A percentile compares a stretch with the other conserved stretches of the same genome.
phyloP scores from a whole-genome alignment of 2,329 filamentous ascomycete species.

The Ambrosiella cleistominuta region DNA sequence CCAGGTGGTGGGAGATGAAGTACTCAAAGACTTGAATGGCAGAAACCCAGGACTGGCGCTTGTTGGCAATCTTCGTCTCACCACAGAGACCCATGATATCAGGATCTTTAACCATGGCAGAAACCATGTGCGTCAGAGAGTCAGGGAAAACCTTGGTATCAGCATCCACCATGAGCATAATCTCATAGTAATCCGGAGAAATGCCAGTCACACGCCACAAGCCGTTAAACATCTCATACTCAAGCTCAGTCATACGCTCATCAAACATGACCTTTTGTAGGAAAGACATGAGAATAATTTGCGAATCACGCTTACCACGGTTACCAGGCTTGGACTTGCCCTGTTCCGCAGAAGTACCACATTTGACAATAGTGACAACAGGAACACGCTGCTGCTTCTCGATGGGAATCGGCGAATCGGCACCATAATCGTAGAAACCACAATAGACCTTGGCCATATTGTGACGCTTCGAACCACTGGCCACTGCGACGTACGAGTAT shows the following conservation, averaged over 20 bases:
- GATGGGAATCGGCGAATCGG: conserved; percentile 55
- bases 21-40: conserved; percentile 99
- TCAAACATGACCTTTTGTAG: conserved; percentile 99
- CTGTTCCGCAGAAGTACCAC: conserved; percentile 76
- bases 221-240: conserved; percentile 99
- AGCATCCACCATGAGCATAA: conserved; percentile 96
- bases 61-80: conserved; percentile 99
- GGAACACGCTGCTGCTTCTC: conserved; percentile 93
- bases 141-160: conserved; percentile 99
- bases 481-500: conserved; percentile 92
- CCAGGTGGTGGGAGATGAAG: conserved; percentile 93
- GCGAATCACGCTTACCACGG: conserved; percentile 94
- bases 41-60: conserved; percentile 81
- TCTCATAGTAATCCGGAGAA: conserved; percentile 93
- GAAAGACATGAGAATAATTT: conserved; percentile 99
- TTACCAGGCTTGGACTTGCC: conserved; percentile 79
- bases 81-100: conserved; percentile 98
- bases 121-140: conserved; percentile 95
- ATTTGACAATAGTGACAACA: conserved; percentile 94
- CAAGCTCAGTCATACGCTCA: conserved; percentile 97
- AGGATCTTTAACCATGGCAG: conserved; percentile 96
- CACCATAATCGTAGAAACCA: conserved; percentile 94
- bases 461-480: conserved; percentile 89
- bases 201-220: conserved; percentile 98
- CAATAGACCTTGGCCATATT: conserved; percentile 99